Conservation (phyloP, 345 rosid genomes). For the Cardamine occulta region DNA sequence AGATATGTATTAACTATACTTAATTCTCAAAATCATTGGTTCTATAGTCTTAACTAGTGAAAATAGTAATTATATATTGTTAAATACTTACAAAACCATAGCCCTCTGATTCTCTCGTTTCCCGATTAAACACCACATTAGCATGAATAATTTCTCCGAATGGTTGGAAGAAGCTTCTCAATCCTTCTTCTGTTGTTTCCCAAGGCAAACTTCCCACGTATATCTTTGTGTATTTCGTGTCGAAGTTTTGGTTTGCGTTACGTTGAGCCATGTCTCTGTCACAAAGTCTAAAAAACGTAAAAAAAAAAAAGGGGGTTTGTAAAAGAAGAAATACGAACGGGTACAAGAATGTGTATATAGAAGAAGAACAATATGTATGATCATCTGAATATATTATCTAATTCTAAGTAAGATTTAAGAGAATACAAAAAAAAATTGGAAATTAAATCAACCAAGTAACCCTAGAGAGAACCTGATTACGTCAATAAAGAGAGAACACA, state of each 20-base stretch:
- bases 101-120: slow-evolving; percentile 48
- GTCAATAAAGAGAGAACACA: neutral
- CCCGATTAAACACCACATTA: slow-evolving; percentile 45
- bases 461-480: neutral
- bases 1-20: neutral
- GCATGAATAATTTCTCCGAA: slow-evolving; percentile 50
- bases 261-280: neutral
- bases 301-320: neutral
- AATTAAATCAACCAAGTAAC: too few species aligned
- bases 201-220: slow-evolving; percentile 4
- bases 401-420: too few species aligned
- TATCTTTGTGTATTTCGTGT: slow-evolving; percentile 13
- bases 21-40: neutral
- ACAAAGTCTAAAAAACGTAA: neutral
- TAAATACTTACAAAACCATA: slow-evolving; percentile 47
- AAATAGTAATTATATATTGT: neutral
- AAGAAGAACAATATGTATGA: neutral
- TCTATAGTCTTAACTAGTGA: neutral
- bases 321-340: neutral
- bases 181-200: neutral
- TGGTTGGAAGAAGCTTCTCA: slow-evolving; percentile 41
- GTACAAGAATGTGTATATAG: neutral
- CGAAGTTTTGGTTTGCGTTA: neutral
- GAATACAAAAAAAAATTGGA: too few species aligned
- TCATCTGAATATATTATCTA: too few species aligned